Evolutionary conservation across 805 yeast species (phyloP).

Genomic region (Myxozyma geophila): DNA sequence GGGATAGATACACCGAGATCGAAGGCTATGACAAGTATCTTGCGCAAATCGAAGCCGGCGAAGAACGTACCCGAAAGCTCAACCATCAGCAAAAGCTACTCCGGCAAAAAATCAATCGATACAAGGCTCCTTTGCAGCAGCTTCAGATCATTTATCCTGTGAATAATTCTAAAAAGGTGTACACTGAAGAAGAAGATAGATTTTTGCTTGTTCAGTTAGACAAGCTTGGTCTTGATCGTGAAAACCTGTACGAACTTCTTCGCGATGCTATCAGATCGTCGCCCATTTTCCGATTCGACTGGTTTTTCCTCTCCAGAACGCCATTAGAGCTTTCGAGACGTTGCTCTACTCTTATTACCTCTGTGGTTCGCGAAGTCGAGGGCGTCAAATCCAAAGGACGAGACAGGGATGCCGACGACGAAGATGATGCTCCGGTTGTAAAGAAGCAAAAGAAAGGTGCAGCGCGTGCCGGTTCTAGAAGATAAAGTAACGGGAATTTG

Average conservation of each 20-base stretch:
- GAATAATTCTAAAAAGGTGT: slow-evolving; percentile 67
- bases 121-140: slow-evolving; percentile 79
- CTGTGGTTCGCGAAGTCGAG: slow-evolving; percentile 73
- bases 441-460: slow-evolving; percentile 26
- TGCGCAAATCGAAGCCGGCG: slow-evolving; percentile 83
- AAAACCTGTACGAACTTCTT: slow-evolving; percentile 77
- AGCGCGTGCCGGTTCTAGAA: slow-evolving; percentile 11
- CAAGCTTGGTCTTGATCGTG: slow-evolving; percentile 77
- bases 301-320: slow-evolving; percentile 80
- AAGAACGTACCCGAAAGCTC: slow-evolving; percentile 70
- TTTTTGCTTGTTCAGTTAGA: slow-evolving; percentile 80
- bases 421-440: slow-evolving; percentile 19
- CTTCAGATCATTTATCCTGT: slow-evolving; percentile 74
- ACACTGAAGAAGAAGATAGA: slow-evolving; percentile 88
- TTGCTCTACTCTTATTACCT: slow-evolving; percentile 74
- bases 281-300: slow-evolving; percentile 83
- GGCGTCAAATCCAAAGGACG: slow-evolving; percentile 39
- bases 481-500: background rate
- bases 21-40: slow-evolving; percentile 89
- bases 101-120: slow-evolving; percentile 71
- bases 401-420: slow-evolving; percentile 30
- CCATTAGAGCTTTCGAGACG: slow-evolving; percentile 80
- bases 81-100: slow-evolving; percentile 78
- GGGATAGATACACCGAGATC: slow-evolving; percentile 76
- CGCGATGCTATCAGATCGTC: slow-evolving; percentile 73